phyloP scores from a whole-genome alignment of 108 stramenopile species.

The Cylindrotheca closterium region DNA sequence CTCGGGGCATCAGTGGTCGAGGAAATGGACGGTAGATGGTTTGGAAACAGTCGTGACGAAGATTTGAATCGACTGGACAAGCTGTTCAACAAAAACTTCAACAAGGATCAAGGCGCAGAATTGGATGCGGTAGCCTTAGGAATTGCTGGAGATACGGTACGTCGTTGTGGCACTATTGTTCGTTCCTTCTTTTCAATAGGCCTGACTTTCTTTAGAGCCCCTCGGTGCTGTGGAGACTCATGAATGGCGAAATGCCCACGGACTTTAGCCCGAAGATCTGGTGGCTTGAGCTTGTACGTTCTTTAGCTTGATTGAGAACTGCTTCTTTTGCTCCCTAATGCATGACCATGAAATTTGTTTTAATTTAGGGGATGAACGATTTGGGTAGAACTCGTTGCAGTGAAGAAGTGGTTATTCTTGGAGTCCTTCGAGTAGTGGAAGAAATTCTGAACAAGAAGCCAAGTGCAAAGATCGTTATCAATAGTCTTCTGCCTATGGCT shows the following conservation, averaged over 20 bases:
- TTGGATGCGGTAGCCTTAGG: slow-evolving; percentile 46
- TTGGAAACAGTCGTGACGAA: slow-evolving; percentile 40
- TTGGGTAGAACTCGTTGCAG: slow-evolving; percentile 73
- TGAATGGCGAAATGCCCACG: slow-evolving; percentile 58
- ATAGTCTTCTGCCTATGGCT: slow-evolving; percentile 73
- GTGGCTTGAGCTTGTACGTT: slow-evolving; percentile 81
- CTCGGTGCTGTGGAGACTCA: slow-evolving; percentile 44
- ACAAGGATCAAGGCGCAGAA: slow-evolving; percentile 6
- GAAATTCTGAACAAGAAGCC: slow-evolving; percentile 63
- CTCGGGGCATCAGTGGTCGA: slow-evolving; percentile 78
- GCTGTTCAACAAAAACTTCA: slow-evolving; percentile 32
- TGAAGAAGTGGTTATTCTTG: slow-evolving; percentile 78
- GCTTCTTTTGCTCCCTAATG: no score
- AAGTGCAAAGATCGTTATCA: slow-evolving; percentile 78
- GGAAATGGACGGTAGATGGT: slow-evolving; percentile 82
- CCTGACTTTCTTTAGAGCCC: slow-evolving; percentile 21
- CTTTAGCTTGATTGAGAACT: no score
- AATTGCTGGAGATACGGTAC: slow-evolving; percentile 73
- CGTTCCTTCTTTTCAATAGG: background rate
- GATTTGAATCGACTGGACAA: slow-evolving; percentile 11
- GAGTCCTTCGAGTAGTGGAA: slow-evolving; percentile 79
- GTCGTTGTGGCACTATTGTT: slow-evolving; percentile 2
- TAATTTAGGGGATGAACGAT: slow-evolving; percentile 91
- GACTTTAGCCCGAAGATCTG: slow-evolving; percentile 81
- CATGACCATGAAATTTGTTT: no score